Conservation (phyloP, 257 asterid species). For the Verbena officinalis region DNA sequence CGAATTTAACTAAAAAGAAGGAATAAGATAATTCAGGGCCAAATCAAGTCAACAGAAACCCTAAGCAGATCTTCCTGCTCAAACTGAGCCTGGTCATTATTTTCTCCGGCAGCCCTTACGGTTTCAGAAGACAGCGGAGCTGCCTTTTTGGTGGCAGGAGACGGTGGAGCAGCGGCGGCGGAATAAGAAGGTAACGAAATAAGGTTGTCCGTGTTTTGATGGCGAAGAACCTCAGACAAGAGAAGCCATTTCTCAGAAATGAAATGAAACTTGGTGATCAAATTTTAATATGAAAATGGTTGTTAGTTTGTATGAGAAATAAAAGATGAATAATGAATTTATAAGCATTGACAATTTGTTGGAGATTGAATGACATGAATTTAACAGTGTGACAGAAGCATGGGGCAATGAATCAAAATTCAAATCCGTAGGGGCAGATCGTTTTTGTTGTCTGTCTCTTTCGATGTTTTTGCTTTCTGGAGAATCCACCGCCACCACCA, state of each 20-base stretch:
- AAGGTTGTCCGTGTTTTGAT: constrained; percentile 17
- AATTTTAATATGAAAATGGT: not conserved
- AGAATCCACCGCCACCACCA: too few relatives aligned
- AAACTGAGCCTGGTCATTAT: not conserved
- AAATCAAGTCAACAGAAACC: constrained; percentile 30
- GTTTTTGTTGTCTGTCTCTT: not conserved
- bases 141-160: constrained; percentile 1
- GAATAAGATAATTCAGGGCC: constrained; percentile 12
- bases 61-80: constrained; percentile 32
- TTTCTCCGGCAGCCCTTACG: not conserved
- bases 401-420: not conserved
- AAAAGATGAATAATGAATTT: constrained; percentile 1
- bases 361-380: not conserved
- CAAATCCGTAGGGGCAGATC: not conserved
- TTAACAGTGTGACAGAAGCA: not conserved
- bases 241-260: constrained; percentile 27
- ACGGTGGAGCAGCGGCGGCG: constrained; percentile 17
- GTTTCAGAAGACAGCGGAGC: not conserved
- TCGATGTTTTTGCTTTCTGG: not conserved
- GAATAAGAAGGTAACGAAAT: not conserved
- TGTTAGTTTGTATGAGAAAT: not conserved
- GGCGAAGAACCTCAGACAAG: constrained; percentile 26
- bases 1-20: not conserved
- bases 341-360: constrained; percentile 18
- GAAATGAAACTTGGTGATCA: not conserved